phyloP scores from a whole-genome alignment of 495 filamentous ascomycete species.

The Talaromyces ruber region DNA sequence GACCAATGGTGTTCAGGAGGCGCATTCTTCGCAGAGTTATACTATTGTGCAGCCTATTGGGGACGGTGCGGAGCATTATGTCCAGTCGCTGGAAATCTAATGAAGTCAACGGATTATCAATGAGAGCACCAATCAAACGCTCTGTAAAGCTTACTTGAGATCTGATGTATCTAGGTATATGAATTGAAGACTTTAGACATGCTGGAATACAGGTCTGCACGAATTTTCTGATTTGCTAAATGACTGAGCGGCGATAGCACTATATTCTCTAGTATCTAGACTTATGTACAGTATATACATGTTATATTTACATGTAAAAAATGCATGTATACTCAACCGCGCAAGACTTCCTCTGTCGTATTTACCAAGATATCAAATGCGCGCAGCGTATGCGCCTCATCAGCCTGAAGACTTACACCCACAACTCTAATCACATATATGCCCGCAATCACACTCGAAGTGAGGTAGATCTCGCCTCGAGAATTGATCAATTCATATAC shows the following conservation, averaged over 20 bases:
- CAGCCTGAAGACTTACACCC: conserved; percentile 56
- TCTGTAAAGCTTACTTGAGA: no score
- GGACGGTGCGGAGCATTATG: background rate
- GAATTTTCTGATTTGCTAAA: background rate
- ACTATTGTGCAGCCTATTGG: conserved; percentile 20
- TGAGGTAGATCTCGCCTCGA: conserved; percentile 75
- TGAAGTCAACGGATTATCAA: background rate
- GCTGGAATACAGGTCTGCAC: no score
- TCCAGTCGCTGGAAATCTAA: background rate
- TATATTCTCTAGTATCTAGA: background rate
- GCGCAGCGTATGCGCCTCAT: conserved; percentile 61
- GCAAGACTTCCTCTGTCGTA: conserved; percentile 52
- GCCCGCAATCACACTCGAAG: conserved; percentile 66
- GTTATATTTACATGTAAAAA: background rate
- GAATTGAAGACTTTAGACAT: no score
- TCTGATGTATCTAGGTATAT: background rate
- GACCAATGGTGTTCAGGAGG: conserved; percentile 24
- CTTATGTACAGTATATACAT: background rate
- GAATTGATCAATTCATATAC: conserved; percentile 73
- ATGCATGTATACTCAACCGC: background rate
- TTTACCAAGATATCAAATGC: conserved; percentile 75
- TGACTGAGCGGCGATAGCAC: background rate
- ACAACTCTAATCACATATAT: conserved; percentile 77
- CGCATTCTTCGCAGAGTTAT: conserved; percentile 15
- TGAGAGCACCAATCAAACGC: no score